These are phyloP conservation scores for Flaveria ramosissima DNA, from an alignment of 129 eudicot genomes.

Conservation along the genomic window DNA sequence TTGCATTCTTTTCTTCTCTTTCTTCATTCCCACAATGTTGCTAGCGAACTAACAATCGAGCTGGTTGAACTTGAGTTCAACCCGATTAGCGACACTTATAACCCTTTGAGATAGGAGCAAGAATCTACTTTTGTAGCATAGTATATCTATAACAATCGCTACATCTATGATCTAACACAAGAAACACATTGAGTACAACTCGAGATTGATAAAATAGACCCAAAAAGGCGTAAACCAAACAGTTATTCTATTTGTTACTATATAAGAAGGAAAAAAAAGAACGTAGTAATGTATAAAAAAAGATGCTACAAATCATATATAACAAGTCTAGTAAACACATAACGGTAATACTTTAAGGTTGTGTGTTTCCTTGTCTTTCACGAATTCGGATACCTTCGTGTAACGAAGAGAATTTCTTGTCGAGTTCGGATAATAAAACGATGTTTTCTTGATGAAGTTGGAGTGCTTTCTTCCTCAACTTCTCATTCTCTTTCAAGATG, in stretches of 20 bases:
- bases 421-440: conserved; percentile 45
- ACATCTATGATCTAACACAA: too few relatives aligned
- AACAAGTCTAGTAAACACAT: background rate
- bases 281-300: background rate
- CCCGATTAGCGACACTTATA: too few relatives aligned
- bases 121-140: too few relatives aligned
- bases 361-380: background rate
- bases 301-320: conserved; percentile 14
- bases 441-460: conserved; percentile 72
- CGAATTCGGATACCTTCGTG: background rate
- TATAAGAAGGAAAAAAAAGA: background rate
- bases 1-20: too few relatives aligned
- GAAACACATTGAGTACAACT: background rate
- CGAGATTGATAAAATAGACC: background rate
- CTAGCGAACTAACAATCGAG: too few relatives aligned
- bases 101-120: too few relatives aligned
- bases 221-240: background rate
- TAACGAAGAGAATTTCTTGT: conserved; percentile 35
- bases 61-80: too few relatives aligned
- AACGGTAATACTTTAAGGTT: background rate
- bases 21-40: too few relatives aligned
- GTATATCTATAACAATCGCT: too few relatives aligned
- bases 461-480: conserved; percentile 60
- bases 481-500: conserved; percentile 64
- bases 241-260: conserved; percentile 11